Evolutionary conservation across 768 basidiomycete species (phyloP).

Genomic region (Amanita fuliginea): DNA sequence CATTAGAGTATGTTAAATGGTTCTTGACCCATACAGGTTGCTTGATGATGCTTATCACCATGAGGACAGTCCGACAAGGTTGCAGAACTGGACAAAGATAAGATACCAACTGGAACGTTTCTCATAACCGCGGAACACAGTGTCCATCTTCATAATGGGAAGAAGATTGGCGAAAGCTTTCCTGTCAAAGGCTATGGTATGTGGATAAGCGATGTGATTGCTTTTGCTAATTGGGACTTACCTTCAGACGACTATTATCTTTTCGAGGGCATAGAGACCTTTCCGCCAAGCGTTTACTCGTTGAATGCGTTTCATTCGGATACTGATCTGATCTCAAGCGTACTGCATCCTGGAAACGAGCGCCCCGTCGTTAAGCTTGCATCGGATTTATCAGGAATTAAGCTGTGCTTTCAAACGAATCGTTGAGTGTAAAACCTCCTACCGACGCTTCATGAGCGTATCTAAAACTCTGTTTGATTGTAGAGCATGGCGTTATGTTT

Average conservation of each 20-base stretch:
- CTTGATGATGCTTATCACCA: conserved; percentile 2
- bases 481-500: conserved; percentile 69
- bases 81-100: conserved; percentile 37
- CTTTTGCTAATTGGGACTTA: background rate
- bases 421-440: conserved; percentile 33
- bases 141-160: conserved; percentile 36
- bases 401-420: conserved; percentile 54
- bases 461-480: background rate
- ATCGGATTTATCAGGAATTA: conserved; percentile 48
- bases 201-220: background rate
- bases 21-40: background rate
- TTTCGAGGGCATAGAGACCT: conserved; percentile 20
- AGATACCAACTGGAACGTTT: conserved; percentile 43
- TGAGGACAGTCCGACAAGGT: conserved; percentile 37
- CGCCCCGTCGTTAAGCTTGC: conserved; percentile 38
- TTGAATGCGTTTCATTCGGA: conserved; percentile 26
- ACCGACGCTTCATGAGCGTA: background rate
- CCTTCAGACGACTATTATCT: conserved; percentile 54
- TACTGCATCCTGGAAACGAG: conserved; percentile 14
- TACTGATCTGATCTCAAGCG: conserved; percentile 35
- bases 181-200: conserved; percentile 53
- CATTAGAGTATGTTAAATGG: conserved; percentile 24
- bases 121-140: conserved; percentile 33
- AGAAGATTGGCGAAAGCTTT: conserved; percentile 45
- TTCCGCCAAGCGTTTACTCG: conserved; percentile 37